These are phyloP conservation scores for Hevea brasiliensis DNA, from an alignment of 345 rosid species.

Conservation along the genomic window DNA sequence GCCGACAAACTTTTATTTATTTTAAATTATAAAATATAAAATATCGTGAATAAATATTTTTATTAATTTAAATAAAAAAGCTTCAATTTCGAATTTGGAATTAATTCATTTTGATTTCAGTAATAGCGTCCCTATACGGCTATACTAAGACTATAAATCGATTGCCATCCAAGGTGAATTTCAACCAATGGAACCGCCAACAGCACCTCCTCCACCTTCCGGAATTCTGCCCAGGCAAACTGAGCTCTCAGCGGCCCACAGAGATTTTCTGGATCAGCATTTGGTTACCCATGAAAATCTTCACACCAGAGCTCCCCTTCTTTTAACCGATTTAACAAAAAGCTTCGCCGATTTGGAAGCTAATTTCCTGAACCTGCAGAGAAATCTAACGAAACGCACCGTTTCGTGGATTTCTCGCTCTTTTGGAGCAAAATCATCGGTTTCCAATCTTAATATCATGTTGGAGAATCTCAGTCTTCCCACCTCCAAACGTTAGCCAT, in stretches of 20 bases:
- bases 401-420: constrained; percentile 76
- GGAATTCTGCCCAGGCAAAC: constrained; percentile 36
- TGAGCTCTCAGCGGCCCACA: constrained; percentile 31
- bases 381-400: constrained; percentile 41
- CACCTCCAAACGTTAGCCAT: constrained; percentile 30
- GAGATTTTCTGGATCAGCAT: constrained; percentile 43
- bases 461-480: constrained; percentile 46
- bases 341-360: constrained; percentile 37
- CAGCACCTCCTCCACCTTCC: neutral
- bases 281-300: constrained; percentile 49
- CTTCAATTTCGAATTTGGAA: no score
- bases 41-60: no score
- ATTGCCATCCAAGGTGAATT: neutral
- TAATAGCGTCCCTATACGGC: no score
- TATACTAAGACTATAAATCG: no score
- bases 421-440: constrained; percentile 39
- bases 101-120: neutral
- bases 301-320: constrained; percentile 30
- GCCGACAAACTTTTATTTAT: no score
- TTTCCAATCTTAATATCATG: constrained; percentile 36
- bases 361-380: constrained; percentile 41
- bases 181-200: neutral
- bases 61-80: no score
- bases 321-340: constrained; percentile 34
- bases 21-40: no score